Percentiles rank a stretch among this genome's conserved stretches.
These are phyloP conservation scores for Saccharomycopsis phalli DNA, from an alignment of 1,139 yeast genomes.

Conservation along the genomic window DNA sequence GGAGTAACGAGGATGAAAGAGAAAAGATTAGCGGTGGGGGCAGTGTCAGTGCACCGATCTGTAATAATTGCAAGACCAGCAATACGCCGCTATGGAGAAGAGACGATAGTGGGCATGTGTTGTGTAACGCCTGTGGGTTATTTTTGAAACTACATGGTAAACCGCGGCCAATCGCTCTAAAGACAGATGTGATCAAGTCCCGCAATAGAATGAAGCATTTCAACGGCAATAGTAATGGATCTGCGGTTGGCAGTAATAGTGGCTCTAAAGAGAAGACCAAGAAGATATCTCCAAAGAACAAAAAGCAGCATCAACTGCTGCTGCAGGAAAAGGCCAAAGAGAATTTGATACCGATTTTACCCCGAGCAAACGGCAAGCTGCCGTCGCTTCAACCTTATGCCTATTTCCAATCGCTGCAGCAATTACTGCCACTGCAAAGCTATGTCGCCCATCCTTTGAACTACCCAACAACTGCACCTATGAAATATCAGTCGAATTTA, in stretches of 20 bases:
- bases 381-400: slow-evolving; percentile 21
- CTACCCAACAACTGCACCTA: slow-evolving; percentile 61
- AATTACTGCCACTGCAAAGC: slow-evolving; percentile 13
- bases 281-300: slow-evolving; percentile 2
- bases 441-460: slow-evolving; percentile 43
- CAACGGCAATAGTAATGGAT: slow-evolving; percentile 6
- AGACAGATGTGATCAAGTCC: slow-evolving; percentile 86
- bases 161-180: slow-evolving; percentile 82
- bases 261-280: slow-evolving; percentile 8
- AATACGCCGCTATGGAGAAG: slow-evolving; percentile 95
- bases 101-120: slow-evolving; percentile 85
- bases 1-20: not conserved
- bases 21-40: not conserved
- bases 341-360: slow-evolving; percentile 11
- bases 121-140: slow-evolving; percentile 93
- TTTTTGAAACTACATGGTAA: slow-evolving; percentile 87
- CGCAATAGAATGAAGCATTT: slow-evolving; percentile 69
- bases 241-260: not conserved
- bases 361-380: slow-evolving; percentile 7
- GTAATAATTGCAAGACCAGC: slow-evolving; percentile 85
- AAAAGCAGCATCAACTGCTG: not conserved
- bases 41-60: slow-evolving; percentile 51
- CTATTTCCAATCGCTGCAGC: slow-evolving; percentile 6
- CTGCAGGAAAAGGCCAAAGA: slow-evolving; percentile 1
- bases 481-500: slow-evolving; percentile 60